These are phyloP conservation scores for Bacterosira constricta DNA, from an alignment of 108 stramenopile genomes.

Conservation along the genomic window DNA sequence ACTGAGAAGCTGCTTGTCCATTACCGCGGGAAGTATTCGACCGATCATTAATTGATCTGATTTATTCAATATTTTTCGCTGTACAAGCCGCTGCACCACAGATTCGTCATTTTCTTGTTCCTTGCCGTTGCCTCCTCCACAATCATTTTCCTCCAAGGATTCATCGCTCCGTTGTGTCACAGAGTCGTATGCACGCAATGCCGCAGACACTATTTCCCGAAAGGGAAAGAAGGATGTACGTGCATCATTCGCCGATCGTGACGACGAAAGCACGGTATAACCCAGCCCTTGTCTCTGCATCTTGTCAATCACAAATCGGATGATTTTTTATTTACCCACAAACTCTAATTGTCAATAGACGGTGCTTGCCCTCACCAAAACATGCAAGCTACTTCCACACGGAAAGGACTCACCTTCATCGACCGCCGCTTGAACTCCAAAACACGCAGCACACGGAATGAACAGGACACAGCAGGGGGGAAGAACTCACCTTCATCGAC, in stretches of 20 bases:
- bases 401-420: too few species aligned
- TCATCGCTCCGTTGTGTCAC: conserved; percentile 1
- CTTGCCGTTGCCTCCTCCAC: neutral
- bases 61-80: conserved; percentile 33
- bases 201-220: conserved; percentile 26
- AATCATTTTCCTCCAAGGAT: neutral
- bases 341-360: conserved; percentile 27
- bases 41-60: conserved; percentile 48
- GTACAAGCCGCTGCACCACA: conserved; percentile 22
- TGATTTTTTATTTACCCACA: conserved; percentile 35
- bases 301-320: conserved; percentile 16
- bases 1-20: conserved; percentile 32
- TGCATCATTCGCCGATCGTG: conserved; percentile 16
- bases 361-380: conserved; percentile 22
- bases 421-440: too few species aligned
- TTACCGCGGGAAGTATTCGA: conserved; percentile 33
- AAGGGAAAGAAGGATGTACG: conserved; percentile 36
- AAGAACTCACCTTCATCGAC: too few species aligned
- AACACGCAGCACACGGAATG: too few species aligned
- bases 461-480: too few species aligned
- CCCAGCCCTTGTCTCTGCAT: conserved; percentile 20
- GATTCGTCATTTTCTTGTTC: conserved; percentile 1
- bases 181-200: conserved; percentile 29
- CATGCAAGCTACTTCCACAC: too few species aligned
- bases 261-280: conserved; percentile 30